Percentiles rank a stretch among this genome's conserved stretches.
These are phyloP conservation scores for Kingdonia uniflora DNA, from an alignment of 164 flowering plant genomes.

Conservation along the genomic window DNA sequence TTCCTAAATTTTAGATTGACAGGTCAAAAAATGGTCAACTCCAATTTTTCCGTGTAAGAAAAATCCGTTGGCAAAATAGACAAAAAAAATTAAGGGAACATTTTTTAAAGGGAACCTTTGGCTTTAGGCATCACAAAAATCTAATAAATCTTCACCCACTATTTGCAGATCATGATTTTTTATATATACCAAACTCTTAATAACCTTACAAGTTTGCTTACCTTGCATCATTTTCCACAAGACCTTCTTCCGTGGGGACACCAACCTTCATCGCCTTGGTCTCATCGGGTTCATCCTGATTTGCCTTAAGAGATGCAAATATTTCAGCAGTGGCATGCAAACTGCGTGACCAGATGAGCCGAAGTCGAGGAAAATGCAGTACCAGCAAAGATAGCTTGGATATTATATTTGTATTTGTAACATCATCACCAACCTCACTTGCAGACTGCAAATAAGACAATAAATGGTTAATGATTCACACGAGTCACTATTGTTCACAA, in stretches of 20 bases:
- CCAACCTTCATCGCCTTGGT: slow-evolving; percentile 83
- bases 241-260: slow-evolving; percentile 86
- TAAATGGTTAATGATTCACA: not conserved
- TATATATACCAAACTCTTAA: too few species aligned
- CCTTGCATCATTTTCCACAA: slow-evolving; percentile 89
- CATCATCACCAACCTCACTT: slow-evolving; percentile 95
- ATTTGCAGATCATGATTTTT: too few species aligned
- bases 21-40: too few species aligned
- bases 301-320: slow-evolving; percentile 82
- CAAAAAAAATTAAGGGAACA: too few species aligned
- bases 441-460: slow-evolving; percentile 58
- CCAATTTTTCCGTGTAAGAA: too few species aligned
- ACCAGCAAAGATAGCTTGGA: slow-evolving; percentile 86
- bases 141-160: too few species aligned
- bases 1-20: too few species aligned
- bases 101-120: too few species aligned
- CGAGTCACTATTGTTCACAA: too few species aligned
- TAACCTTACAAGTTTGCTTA: too few species aligned
- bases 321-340: slow-evolving; percentile 97
- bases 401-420: slow-evolving; percentile 68
- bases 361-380: slow-evolving; percentile 91
- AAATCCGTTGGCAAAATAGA: too few species aligned
- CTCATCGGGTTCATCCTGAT: slow-evolving; percentile 97
- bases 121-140: too few species aligned
- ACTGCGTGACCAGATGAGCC: slow-evolving; percentile 96